These are phyloP conservation scores for Tephrocybe sp. DNA, from an alignment of 768 basidiomycete genomes.

Conservation along the genomic window DNA sequence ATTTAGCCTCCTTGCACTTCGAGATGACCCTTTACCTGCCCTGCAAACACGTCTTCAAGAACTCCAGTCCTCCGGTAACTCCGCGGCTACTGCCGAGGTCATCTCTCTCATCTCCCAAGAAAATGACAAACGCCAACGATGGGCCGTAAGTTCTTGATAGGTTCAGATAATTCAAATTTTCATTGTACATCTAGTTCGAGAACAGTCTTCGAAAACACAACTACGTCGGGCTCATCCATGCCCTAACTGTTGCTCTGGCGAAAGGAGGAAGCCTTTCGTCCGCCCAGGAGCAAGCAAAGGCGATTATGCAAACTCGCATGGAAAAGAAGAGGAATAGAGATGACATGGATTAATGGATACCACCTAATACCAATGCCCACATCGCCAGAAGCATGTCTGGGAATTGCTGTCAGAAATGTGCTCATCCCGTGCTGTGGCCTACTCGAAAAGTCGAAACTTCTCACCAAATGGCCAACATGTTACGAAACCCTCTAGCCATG, in stretches of 20 bases:
- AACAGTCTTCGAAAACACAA: slow-evolving; percentile 87
- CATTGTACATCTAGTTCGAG: slow-evolving; percentile 59
- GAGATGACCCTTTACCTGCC: slow-evolving; percentile 74
- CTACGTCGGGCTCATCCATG: slow-evolving; percentile 80
- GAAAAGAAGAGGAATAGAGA: slow-evolving; percentile 45
- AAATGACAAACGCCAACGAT: slow-evolving; percentile 73
- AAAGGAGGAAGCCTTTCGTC: slow-evolving; percentile 62
- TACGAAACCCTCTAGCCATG: no score
- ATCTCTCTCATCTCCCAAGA: slow-evolving; percentile 62
- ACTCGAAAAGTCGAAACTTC: no score
- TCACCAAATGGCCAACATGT: no score
- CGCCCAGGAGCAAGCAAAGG: slow-evolving; percentile 47
- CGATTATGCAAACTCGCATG: slow-evolving; percentile 45
- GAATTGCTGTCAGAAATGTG: no score
- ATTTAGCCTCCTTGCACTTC: slow-evolving; percentile 89
- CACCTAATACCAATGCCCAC: background rate
- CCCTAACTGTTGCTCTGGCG: slow-evolving; percentile 70
- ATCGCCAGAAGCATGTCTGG: no score
- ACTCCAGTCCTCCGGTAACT: slow-evolving; percentile 42
- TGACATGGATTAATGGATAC: slow-evolving; percentile 37
- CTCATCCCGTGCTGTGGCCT: no score
- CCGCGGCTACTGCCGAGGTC: slow-evolving; percentile 49
- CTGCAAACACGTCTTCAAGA: slow-evolving; percentile 60
- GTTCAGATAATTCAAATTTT: background rate
- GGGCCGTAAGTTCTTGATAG: slow-evolving; percentile 62